phyloP scores from a whole-genome alignment of 2,329 filamentous ascomycete species.

The Akanthomyces lecanii region DNA sequence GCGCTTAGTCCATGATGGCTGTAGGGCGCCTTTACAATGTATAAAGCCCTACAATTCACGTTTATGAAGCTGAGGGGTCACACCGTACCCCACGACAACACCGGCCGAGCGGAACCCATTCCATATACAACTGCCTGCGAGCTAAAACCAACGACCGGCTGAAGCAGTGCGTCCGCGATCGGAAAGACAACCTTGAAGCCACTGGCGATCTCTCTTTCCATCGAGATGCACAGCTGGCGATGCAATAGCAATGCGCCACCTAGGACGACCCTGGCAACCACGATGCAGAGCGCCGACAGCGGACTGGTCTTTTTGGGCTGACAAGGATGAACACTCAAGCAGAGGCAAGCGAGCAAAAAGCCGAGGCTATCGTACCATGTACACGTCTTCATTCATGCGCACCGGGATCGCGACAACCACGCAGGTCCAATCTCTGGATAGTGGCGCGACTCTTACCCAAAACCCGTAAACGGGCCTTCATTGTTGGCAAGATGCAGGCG shows the following conservation, averaged over 20 bases:
- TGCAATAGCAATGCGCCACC: constrained; percentile 1
- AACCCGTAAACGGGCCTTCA: background rate
- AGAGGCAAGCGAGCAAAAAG: background rate
- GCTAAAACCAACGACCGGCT: background rate
- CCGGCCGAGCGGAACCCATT: background rate
- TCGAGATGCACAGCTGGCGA: background rate
- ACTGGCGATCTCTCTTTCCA: background rate
- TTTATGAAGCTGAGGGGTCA: background rate
- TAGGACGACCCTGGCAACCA: background rate
- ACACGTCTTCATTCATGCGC: background rate
- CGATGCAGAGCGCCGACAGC: background rate
- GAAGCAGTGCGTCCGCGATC: background rate
- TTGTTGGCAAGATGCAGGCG: constrained; percentile 4
- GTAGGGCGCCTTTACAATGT: constrained; percentile 4
- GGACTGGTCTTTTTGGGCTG: background rate
- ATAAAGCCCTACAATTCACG: constrained; percentile 9
- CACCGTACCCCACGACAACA: background rate
- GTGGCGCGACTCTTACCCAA: background rate
- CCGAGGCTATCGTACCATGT: background rate
- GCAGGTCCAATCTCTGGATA: background rate
- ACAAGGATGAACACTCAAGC: background rate
- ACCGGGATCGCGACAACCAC: background rate
- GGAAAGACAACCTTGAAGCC: background rate
- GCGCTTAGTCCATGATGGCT: background rate
- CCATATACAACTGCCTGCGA: background rate